A percentile compares a stretch with the other conserved stretches of the same genome.
These are phyloP conservation scores for Kodamaea lidongshanica DNA, from an alignment of 805 yeast species.

Conservation along the genomic window DNA sequence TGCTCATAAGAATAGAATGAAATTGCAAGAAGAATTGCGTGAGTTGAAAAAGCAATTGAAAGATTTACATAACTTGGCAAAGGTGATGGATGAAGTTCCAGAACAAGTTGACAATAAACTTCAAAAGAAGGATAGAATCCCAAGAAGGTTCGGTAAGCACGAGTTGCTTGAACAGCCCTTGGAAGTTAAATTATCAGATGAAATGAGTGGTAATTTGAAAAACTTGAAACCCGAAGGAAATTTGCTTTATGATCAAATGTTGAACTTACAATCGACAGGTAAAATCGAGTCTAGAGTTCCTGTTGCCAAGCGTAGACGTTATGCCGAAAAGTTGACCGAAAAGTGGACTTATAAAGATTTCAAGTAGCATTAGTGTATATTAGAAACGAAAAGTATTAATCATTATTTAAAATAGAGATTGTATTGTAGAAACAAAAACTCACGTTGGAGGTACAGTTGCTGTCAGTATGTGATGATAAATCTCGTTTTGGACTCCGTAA, in stretches of 20 bases:
- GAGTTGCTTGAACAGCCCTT: constrained; percentile 38
- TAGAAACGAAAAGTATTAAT: too few relatives aligned
- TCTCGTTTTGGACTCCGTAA: too few relatives aligned
- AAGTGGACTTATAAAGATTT: constrained; percentile 93
- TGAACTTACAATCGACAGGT: constrained; percentile 77
- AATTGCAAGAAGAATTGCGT: constrained; percentile 51
- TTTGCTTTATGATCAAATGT: constrained; percentile 73
- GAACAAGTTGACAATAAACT: constrained; percentile 15
- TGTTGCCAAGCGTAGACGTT: constrained; percentile 57
- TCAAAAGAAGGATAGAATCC: constrained; percentile 16
- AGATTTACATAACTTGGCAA: constrained; percentile 42
- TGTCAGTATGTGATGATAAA: too few relatives aligned
- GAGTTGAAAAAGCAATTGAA: constrained; percentile 53
- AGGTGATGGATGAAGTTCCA: constrained; percentile 20
- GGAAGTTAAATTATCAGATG: constrained; percentile 83
- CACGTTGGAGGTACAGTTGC: too few relatives aligned
- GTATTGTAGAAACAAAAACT: too few relatives aligned
- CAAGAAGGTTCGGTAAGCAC: constrained; percentile 38
- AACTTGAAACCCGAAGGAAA: constrained; percentile 88
- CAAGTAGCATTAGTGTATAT: too few relatives aligned
- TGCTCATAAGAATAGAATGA: constrained; percentile 53
- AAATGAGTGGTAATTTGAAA: constrained; percentile 78
- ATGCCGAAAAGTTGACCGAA: constrained; percentile 72
- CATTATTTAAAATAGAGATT: too few relatives aligned
- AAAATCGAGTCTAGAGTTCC: constrained; percentile 79